Percentiles rank a stretch among this genome's conserved stretches.
Evolutionary conservation across 2,329 filamentous ascomycete species (phyloP).

Genomic region (Macroventuria anomochaeta): DNA sequence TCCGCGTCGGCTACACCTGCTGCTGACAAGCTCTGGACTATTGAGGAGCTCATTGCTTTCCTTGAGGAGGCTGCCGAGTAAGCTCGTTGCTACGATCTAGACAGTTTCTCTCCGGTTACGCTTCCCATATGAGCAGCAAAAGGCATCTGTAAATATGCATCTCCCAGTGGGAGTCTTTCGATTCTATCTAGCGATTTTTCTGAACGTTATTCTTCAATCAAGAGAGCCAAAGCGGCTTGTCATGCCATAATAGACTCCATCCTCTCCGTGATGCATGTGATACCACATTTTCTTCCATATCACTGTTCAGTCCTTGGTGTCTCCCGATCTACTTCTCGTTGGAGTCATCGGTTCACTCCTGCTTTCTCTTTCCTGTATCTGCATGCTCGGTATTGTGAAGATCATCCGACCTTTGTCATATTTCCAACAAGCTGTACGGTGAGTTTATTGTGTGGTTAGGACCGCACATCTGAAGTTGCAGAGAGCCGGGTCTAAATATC

Average conservation of each 20-base stretch:
- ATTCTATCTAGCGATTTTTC: constrained; percentile 14
- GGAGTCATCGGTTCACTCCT: no score
- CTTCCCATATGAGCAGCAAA: constrained; percentile 10
- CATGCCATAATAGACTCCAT: background rate
- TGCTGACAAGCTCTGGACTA: constrained; percentile 17
- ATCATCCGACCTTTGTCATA: no score
- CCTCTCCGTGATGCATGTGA: no score
- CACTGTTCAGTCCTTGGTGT: no score
- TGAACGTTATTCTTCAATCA: constrained; percentile 16
- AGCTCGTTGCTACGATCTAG: background rate
- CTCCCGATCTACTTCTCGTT: no score
- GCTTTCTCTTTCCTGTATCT: no score
- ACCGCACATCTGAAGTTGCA: no score
- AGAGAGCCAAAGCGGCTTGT: constrained; percentile 3
- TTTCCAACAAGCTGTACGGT: no score
- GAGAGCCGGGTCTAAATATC: no score
- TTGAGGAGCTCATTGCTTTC: constrained; percentile 18
- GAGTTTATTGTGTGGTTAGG: no score
- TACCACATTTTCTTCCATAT: no score
- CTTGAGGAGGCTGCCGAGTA: constrained; percentile 16
- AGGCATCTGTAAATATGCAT: constrained; percentile 20
- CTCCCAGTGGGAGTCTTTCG: constrained; percentile 17
- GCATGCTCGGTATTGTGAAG: no score
- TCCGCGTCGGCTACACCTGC: constrained; percentile 9
- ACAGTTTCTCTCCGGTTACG: constrained; percentile 5